phyloP scores from a whole-genome alignment of 495 filamentous ascomycete genomes.

The Coniosporium apollinis region DNA sequence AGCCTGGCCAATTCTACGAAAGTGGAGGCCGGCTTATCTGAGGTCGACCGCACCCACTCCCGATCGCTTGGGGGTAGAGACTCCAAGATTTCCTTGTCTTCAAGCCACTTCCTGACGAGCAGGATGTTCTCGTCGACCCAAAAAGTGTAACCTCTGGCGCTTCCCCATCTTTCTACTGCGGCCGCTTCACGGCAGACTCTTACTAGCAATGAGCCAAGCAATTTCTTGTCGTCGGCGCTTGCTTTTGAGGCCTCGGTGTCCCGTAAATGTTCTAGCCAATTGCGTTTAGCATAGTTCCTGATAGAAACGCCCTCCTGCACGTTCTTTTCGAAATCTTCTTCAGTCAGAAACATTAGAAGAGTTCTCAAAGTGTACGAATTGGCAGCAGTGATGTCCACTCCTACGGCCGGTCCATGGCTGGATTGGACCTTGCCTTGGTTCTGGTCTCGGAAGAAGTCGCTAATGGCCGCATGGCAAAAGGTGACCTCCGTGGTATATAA shows the following conservation, averaged over 20 bases:
- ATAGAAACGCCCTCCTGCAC: not conserved
- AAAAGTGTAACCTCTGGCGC: not conserved
- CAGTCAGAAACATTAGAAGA: not conserved
- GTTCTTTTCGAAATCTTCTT: not conserved
- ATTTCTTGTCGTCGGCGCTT: not conserved
- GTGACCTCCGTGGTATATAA: conserved; percentile 17
- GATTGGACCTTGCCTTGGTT: conserved; percentile 2
- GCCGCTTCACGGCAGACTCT: not conserved
- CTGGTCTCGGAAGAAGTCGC: conserved; percentile 6
- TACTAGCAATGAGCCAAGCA: not conserved
- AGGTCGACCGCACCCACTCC: not conserved
- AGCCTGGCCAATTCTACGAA: conserved; percentile 1
- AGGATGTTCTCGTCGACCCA: conserved; percentile 2
- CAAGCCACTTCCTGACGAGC: not conserved
- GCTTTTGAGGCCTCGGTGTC: not conserved
- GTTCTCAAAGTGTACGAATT: not conserved
- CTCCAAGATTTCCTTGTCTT: conserved; percentile 2
- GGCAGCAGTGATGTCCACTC: conserved; percentile 1
- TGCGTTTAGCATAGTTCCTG: not conserved
- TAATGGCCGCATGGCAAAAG: conserved; percentile 17
- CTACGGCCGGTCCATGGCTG: not conserved
- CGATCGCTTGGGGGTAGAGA: not conserved
- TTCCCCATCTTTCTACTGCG: not conserved
- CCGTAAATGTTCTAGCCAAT: not conserved
- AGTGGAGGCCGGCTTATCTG: not conserved